phyloP scores from a whole-genome alignment of 179 eudicot species.

The Actinidia arguta region DNA sequence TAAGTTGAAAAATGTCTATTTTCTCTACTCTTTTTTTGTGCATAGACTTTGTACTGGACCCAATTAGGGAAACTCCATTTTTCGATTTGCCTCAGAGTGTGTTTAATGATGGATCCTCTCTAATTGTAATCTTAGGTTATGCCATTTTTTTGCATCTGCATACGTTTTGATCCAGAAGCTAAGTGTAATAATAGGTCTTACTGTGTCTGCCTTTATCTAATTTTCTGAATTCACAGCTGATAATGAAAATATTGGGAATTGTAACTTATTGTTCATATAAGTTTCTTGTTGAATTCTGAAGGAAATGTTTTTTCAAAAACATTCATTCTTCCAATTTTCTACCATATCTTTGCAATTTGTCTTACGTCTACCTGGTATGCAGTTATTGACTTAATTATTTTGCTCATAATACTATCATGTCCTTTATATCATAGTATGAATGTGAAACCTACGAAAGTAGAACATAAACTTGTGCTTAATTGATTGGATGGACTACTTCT shows the following conservation, averaged over 20 bases:
- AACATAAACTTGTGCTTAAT: not conserved
- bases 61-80: not conserved
- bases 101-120: not conserved
- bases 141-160: too few species aligned
- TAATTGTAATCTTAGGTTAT: not conserved
- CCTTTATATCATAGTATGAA: not conserved
- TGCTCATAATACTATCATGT: not conserved
- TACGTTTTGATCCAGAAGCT: not conserved
- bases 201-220: not conserved
- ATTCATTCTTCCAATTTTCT: not conserved
- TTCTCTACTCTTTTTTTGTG: not conserved
- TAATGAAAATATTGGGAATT: not conserved
- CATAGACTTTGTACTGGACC: not conserved
- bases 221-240: constrained; percentile 2
- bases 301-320: not conserved
- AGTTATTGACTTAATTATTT: not conserved
- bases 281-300: constrained; percentile 2
- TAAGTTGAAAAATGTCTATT: not conserved
- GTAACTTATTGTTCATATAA: not conserved
- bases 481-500: constrained; percentile 9
- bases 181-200: not conserved
- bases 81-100: not conserved
- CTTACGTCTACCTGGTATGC: not conserved
- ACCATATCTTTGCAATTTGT: not conserved
- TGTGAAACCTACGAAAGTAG: not conserved